Base-by-base conservation (phyloP, 495 filamentous ascomycete genomes). In the Annulohypoxylon moriforme region DNA sequence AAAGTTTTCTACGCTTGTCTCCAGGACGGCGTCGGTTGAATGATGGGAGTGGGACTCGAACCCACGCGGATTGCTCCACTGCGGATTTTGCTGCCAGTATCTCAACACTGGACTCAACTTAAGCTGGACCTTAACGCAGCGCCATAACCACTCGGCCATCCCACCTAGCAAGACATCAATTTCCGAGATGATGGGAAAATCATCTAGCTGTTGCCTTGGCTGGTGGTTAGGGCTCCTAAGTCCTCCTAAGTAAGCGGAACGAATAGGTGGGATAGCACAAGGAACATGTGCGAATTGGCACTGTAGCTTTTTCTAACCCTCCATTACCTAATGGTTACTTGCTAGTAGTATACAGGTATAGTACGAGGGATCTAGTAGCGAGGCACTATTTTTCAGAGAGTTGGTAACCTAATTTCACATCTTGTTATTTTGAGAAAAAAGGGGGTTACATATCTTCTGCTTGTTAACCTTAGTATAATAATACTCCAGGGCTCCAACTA, bases 11-110 rank as follows among this genome's bases (percentile, higher is more conserved):
- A 36, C 33, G 33, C 33, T 36, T 36, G 33, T 36, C 33, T 10
- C 8, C 8, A 9, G 8, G 33, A 36, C 33, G 33, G 33, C 33
- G 33, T 36, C 33, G 10, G 33, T 36, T 36, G 33, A 11, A 10
- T 76, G 76, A 78, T 71, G 64, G 70, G 67, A 75, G 78, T 80
- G 78, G 78, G 78, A 80, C 76, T 80, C 78, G 78, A 80, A 80
- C 78, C 78, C 77, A 80, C 77, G 78, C 77, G 72, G 73, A 76
- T 80, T 80, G 73, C 75, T 77, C 78, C 75, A 77, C 70, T 76
- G 70, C 75, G 75, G 76, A 27, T 75, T 60, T 36, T 10, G 10
- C 33, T 9, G 4, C 33, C 33, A 36, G 33, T 8, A 36, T 36
- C 33, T 36, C n/a, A 36, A 36, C 8, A 8, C 5, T 36, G 33